Base-by-base conservation (phyloP, 2,329 filamentous ascomycete genomes). In the Berkeleyomyces rouxiae region DNA sequence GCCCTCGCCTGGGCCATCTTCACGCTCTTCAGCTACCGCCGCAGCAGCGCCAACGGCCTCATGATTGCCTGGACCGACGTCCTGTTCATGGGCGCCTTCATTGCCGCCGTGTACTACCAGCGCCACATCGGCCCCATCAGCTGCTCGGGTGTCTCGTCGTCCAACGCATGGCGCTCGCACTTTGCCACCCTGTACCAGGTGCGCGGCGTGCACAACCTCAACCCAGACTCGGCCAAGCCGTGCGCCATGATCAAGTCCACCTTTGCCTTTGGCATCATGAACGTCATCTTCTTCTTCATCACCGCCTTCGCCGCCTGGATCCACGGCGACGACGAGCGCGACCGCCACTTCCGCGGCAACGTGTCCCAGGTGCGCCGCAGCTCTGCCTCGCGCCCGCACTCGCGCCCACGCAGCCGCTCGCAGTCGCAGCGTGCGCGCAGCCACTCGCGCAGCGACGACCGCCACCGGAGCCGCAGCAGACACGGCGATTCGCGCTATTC, bases 191-290 rank as follows among this genome's bases (percentile, higher is more conserved):
- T 88, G 66, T 80, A 82, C 39, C 77, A 74, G 66, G 81, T 81
- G 51, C 75, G 74, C 39, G 72, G 80, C 43, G 60, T 64, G 2
- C 77, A 77, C 58, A 74, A 74, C 60, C 78, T 82, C 64, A 72
- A 78, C 49, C 70, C 84, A 47, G 73, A 79, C 61, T 73, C 84
- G 44, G 79, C 88, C 73, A 92, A 92, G 78, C 82, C 83, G 4
- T 97, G 92, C 75, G 82, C 86, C 59, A 93, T 96, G 89, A 82
- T 96, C 70, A 97, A 96, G 81, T 87, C 91, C 0, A 81, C 79
- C 67, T 97, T 90, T 74, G 92, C 90, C 2, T 85, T 96, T 68
- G 90, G 82, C 58, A 96, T 97, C 72, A 95, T 96, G 80, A 88
- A 93, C 72, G 77, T 78, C 67, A 76, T 93, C 67, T 85, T 91